phyloP scores from a whole-genome alignment of 306 rosid genomes.

The Acmispon strigosus region DNA sequence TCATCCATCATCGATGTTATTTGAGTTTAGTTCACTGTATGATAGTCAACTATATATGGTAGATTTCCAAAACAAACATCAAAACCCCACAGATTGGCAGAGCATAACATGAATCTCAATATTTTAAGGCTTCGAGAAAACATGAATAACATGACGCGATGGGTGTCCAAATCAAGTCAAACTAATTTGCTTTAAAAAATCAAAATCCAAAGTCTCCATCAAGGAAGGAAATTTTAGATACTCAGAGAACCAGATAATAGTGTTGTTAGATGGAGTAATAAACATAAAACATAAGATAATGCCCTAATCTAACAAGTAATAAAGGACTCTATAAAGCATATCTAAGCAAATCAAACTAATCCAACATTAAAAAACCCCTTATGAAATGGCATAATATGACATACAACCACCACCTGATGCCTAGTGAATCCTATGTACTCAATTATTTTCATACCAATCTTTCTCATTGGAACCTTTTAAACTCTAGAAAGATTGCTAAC shows the following conservation, averaged over 20 bases:
- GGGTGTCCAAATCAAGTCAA: background rate
- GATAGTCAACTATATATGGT: background rate
- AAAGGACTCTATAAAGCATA: background rate
- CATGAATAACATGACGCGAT: background rate
- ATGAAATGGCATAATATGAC: background rate
- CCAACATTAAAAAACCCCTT: background rate
- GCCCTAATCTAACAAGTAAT: background rate
- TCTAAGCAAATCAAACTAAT: background rate
- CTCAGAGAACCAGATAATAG: background rate
- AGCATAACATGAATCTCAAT: background rate
- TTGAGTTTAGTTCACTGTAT: background rate
- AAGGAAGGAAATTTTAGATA: background rate
- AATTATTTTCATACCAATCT: background rate
- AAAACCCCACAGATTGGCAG: background rate
- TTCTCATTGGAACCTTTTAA: background rate
- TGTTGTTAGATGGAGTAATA: background rate
- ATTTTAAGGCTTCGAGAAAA: background rate
- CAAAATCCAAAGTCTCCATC: background rate
- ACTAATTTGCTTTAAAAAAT: background rate
- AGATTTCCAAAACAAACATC: background rate
- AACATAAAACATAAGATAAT: background rate
- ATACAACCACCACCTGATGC: background rate
- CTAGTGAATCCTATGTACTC: background rate
- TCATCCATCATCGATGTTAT: background rate
- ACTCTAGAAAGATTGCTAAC: background rate